Evolutionary conservation across 306 rosid species (phyloP).

Genomic region (Luffa acutangula): DNA sequence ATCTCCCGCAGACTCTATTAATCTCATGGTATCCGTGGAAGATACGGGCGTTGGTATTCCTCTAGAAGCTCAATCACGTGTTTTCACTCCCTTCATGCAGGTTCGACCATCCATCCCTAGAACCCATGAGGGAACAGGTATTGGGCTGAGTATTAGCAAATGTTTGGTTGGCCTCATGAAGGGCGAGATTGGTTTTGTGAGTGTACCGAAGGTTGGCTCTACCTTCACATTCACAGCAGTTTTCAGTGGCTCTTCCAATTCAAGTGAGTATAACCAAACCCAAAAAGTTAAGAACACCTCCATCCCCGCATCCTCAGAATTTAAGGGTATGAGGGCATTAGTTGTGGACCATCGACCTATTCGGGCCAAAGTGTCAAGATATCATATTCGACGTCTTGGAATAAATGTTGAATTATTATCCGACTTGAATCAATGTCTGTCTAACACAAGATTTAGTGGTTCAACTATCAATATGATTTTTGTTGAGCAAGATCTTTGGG

Average conservation of each 20-base stretch:
- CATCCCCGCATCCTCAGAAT: conserved; percentile 44
- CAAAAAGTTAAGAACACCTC: conserved; percentile 51
- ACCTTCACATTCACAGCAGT: conserved; percentile 89
- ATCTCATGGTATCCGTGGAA: conserved; percentile 82
- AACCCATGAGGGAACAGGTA: conserved; percentile 94
- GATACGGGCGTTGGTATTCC: conserved; percentile 99
- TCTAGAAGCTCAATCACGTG: conserved; percentile 47
- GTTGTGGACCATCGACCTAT: conserved; percentile 68
- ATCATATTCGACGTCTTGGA: conserved; percentile 85
- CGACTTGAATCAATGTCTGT: conserved; percentile 53
- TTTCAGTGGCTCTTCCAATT: conserved; percentile 35
- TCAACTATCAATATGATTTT: conserved; percentile 40
- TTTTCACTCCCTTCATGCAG: conserved; percentile 97
- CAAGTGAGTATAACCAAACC: conserved; percentile 33
- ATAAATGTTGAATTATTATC: conserved; percentile 55
- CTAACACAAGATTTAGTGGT: conserved; percentile 30
- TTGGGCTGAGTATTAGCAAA: conserved; percentile 95
- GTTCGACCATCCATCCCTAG: conserved; percentile 83
- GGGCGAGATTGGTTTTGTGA: conserved; percentile 87
- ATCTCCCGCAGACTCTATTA: conserved; percentile 42
- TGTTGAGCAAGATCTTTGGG: conserved; percentile 84
- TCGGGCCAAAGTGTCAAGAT: conserved; percentile 70
- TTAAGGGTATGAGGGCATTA: conserved; percentile 66
- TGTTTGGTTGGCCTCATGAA: conserved; percentile 93
- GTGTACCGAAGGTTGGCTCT: conserved; percentile 74